phyloP scores from a whole-genome alignment of 768 basidiomycete genomes.

The Leccinellum luteum region DNA sequence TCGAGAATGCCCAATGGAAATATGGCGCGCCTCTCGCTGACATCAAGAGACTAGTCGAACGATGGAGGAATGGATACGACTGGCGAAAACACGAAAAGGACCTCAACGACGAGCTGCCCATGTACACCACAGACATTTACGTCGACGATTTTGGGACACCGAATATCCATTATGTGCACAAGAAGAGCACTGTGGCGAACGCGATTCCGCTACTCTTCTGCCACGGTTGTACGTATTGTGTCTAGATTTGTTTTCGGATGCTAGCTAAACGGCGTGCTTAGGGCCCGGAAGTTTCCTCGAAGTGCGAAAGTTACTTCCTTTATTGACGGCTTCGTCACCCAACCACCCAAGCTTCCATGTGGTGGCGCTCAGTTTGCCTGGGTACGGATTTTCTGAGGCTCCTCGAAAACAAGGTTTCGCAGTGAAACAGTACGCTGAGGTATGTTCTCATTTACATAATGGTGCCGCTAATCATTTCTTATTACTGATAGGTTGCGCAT shows the following conservation, averaged over 20 bases:
- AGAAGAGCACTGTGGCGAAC: slow-evolving; percentile 42
- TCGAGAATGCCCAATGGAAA: slow-evolving; percentile 46
- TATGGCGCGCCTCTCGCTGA: slow-evolving; percentile 53
- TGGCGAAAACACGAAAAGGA: slow-evolving; percentile 52
- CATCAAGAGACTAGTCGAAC: slow-evolving; percentile 43
- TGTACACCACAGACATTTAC: slow-evolving; percentile 51
- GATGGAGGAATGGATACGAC: slow-evolving; percentile 54
- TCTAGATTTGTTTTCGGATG: not conserved
- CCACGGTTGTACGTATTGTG: slow-evolving; percentile 48
- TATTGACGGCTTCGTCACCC: slow-evolving; percentile 41
- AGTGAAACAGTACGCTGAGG: slow-evolving; percentile 54
- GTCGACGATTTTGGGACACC: slow-evolving; percentile 47
- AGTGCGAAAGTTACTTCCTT: slow-evolving; percentile 53
- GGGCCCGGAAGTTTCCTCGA: slow-evolving; percentile 58
- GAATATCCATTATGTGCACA: slow-evolving; percentile 59
- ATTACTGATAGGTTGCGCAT: slow-evolving; percentile 35
- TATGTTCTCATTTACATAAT: slow-evolving; percentile 10
- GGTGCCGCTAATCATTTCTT: no score
- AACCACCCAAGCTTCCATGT: slow-evolving; percentile 61
- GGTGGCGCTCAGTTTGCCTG: slow-evolving; percentile 56
- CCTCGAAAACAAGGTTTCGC: slow-evolving; percentile 52
- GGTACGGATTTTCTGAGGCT: slow-evolving; percentile 60
- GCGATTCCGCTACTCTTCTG: slow-evolving; percentile 61
- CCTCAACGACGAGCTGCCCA: slow-evolving; percentile 52
- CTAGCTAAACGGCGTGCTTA: not conserved